These are phyloP conservation scores for Anthracocystis panici-leucophaei DNA, from an alignment of 1,284 basidiomycete genomes.

Conservation along the genomic window DNA sequence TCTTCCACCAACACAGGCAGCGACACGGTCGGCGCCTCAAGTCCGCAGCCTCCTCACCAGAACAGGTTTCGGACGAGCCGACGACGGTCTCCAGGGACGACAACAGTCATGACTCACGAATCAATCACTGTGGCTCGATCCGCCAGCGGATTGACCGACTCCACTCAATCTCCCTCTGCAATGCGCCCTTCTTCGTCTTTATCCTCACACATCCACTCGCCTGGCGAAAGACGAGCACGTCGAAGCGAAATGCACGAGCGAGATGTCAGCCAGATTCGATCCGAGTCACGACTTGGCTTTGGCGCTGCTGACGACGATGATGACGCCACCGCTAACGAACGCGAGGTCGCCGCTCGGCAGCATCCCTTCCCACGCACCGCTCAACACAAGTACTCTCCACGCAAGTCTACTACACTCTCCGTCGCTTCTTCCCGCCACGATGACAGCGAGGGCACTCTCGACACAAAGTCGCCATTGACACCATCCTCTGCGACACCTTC, in stretches of 20 bases:
- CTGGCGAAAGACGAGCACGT: slow-evolving; percentile 22
- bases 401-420: slow-evolving; percentile 41
- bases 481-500: slow-evolving; percentile 17
- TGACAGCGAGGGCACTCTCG: slow-evolving; percentile 6
- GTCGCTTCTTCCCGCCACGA: slow-evolving; percentile 21
- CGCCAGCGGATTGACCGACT: slow-evolving; percentile 2
- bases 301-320: slow-evolving; percentile 25
- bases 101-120: neutral
- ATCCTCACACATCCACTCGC: slow-evolving; percentile 15
- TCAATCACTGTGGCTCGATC: slow-evolving; percentile 1
- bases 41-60: slow-evolving; percentile 20
- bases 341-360: slow-evolving; percentile 1
- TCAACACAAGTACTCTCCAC: slow-evolving; percentile 45
- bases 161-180: slow-evolving; percentile 16
- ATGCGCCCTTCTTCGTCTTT: slow-evolving; percentile 26
- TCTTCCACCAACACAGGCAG: slow-evolving; percentile 38
- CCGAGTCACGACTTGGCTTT: slow-evolving; percentile 50
- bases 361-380: slow-evolving; percentile 24
- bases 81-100: neutral
- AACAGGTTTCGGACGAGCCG: slow-evolving; percentile 13
- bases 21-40: slow-evolving; percentile 34
- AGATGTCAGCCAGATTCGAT: slow-evolving; percentile 54
- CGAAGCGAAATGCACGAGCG: slow-evolving; percentile 54
- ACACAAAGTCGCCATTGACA: slow-evolving; percentile 11
- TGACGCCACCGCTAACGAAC: neutral